Evolutionary conservation across 768 basidiomycete species (phyloP).

Genomic region (Flagelloscypha sp.): DNA sequence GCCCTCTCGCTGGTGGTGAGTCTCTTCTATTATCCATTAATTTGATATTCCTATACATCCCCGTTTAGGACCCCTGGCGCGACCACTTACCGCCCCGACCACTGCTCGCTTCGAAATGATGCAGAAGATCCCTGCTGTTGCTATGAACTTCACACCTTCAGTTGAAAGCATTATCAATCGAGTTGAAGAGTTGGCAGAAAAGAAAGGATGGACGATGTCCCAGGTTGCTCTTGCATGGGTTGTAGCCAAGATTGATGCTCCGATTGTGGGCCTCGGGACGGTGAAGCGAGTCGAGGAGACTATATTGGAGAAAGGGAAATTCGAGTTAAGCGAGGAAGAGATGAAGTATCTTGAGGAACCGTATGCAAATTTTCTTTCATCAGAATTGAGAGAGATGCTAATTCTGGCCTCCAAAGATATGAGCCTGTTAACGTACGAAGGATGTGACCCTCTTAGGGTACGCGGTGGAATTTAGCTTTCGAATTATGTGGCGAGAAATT

Average conservation of each 20-base stretch:
- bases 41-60: too few relatives aligned
- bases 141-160: too few relatives aligned
- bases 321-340: constrained; percentile 32
- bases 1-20: constrained; percentile 27
- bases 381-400: too few relatives aligned
- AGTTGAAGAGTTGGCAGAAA: constrained; percentile 33
- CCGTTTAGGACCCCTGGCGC: too few relatives aligned
- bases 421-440: too few relatives aligned
- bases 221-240: constrained; percentile 39
- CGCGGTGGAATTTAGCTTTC: too few relatives aligned
- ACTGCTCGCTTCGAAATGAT: constrained; percentile 19
- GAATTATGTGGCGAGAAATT: too few relatives aligned
- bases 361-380: too few relatives aligned
- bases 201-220: constrained; percentile 32
- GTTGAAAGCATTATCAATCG: constrained; percentile 23
- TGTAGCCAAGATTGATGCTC: constrained; percentile 28
- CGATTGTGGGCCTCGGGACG: constrained; percentile 34
- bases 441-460: too few relatives aligned
- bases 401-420: too few relatives aligned
- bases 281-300: constrained; percentile 18
- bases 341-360: constrained; percentile 27
- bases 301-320: constrained; percentile 11
- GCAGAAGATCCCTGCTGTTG: constrained; percentile 19
- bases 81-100: constrained; percentile 19
- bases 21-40: neutral